Conservation (phyloP, 495 filamentous ascomycete species). For the Pyrenula massariospora region DNA sequence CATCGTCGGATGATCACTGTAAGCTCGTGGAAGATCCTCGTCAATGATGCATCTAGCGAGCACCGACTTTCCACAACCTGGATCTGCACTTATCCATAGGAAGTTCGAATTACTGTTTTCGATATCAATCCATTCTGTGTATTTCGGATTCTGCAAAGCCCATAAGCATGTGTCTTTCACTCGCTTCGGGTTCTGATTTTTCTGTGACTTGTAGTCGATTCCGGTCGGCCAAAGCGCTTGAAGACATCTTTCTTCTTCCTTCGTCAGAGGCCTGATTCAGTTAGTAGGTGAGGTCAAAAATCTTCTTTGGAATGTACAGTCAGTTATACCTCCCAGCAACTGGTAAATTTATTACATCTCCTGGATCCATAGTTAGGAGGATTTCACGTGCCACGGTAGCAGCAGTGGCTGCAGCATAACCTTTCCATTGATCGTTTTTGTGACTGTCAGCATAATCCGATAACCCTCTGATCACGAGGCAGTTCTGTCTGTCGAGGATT, state of each 20-base stretch:
- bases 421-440: conserved; percentile 15
- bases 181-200: not conserved
- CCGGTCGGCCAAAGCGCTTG: not conserved
- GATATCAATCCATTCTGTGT: not conserved
- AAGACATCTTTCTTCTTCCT: not conserved
- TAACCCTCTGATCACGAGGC: conserved; percentile 17
- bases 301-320: too few species aligned
- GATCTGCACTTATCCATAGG: conserved; percentile 41
- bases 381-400: conserved; percentile 11
- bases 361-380: conserved; percentile 1
- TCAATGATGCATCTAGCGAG: conserved; percentile 33
- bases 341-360: not conserved
- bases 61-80: conserved; percentile 46
- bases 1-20: not conserved
- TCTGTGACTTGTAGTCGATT: not conserved
- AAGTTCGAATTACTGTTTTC: conserved; percentile 6
- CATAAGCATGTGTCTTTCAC: conserved; percentile 13
- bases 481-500: conserved; percentile 9
- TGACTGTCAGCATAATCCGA: conserved; percentile 17
- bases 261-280: too few species aligned
- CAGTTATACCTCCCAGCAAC: not conserved
- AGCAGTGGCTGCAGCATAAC: conserved; percentile 14
- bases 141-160: not conserved
- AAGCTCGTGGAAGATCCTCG: conserved; percentile 5
- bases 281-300: not conserved